These are phyloP conservation scores for Aspergillus sp. DNA, from an alignment of 2,329 filamentous ascomycete genomes.

Conservation along the genomic window DNA sequence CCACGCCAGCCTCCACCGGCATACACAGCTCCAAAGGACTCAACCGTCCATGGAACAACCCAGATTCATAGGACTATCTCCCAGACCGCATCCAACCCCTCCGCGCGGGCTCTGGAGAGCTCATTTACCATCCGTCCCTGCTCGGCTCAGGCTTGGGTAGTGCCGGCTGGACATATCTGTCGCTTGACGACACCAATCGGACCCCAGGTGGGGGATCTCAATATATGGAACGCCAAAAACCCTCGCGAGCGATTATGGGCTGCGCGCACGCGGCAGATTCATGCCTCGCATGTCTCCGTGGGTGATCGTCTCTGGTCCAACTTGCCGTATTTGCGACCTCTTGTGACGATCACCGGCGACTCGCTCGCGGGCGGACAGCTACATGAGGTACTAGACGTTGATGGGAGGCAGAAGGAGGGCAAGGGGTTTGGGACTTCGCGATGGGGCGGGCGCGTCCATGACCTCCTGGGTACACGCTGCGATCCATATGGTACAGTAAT, in stretches of 20 bases:
- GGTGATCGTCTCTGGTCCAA: conserved; percentile 76
- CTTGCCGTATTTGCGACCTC: conserved; percentile 72
- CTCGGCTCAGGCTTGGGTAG: conserved; percentile 71
- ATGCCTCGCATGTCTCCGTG: conserved; percentile 70
- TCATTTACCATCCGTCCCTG: conserved; percentile 69
- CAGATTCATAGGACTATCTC: conserved; percentile 39
- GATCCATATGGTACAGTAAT: conserved; percentile 62
- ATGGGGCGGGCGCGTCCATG: conserved; percentile 69
- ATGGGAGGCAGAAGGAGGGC: conserved; percentile 30
- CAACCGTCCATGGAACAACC: conserved; percentile 36
- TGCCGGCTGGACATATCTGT: conserved; percentile 66
- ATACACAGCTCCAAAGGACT: conserved; percentile 38
- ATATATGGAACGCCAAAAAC: conserved; percentile 76
- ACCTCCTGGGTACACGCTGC: conserved; percentile 78
- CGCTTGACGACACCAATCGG: conserved; percentile 74
- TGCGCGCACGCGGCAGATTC: conserved; percentile 72
- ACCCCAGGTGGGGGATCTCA: conserved; percentile 79
- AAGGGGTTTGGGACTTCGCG: conserved; percentile 40
- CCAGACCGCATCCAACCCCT: conserved; percentile 29
- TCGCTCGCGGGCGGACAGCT: conserved; percentile 51
- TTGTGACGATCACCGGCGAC: conserved; percentile 70
- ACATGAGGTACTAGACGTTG: conserved; percentile 35
- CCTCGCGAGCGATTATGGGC: conserved; percentile 83
- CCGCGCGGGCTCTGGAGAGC: conserved; percentile 31
- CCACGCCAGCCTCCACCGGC: conserved; percentile 38